These are phyloP conservation scores for Pseudopediastrum boryanum DNA, from an alignment of 139 green algal genomes.

Conservation along the genomic window DNA sequence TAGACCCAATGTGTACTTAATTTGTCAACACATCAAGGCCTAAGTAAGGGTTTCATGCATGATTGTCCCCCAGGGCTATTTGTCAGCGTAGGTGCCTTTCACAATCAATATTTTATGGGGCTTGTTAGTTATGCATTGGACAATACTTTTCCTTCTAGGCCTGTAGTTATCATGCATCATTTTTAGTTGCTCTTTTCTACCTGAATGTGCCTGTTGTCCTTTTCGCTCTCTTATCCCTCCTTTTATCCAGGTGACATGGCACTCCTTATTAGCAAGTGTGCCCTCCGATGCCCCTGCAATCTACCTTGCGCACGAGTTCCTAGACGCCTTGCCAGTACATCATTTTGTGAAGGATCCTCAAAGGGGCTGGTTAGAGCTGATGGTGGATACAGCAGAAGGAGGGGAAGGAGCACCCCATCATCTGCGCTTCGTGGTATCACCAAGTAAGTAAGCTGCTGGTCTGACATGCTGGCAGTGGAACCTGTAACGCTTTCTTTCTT, in stretches of 20 bases:
- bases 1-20: no score
- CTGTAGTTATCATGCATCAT: no score
- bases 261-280: slow-evolving; percentile 70
- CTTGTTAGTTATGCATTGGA: no score
- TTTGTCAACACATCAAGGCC: no score
- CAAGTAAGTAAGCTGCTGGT: background rate
- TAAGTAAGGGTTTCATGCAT: no score
- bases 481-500: slow-evolving; percentile 55
- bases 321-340: slow-evolving; percentile 97
- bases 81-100: no score
- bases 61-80: no score
- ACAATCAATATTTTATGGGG: no score
- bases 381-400: slow-evolving; percentile 77
- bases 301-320: slow-evolving; percentile 95
- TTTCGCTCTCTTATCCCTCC: no score
- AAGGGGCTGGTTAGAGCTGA: slow-evolving; percentile 22
- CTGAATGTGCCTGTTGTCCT: no score
- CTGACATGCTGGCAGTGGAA: background rate
- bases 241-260: slow-evolving; percentile 79
- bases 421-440: background rate
- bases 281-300: slow-evolving; percentile 64
- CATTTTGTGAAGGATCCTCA: slow-evolving; percentile 72
- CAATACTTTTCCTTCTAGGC: no score
- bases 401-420: slow-evolving; percentile 19
- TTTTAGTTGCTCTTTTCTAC: no score